Conservation (phyloP, 805 yeast genomes). For the Priceomyces haplophilus region DNA sequence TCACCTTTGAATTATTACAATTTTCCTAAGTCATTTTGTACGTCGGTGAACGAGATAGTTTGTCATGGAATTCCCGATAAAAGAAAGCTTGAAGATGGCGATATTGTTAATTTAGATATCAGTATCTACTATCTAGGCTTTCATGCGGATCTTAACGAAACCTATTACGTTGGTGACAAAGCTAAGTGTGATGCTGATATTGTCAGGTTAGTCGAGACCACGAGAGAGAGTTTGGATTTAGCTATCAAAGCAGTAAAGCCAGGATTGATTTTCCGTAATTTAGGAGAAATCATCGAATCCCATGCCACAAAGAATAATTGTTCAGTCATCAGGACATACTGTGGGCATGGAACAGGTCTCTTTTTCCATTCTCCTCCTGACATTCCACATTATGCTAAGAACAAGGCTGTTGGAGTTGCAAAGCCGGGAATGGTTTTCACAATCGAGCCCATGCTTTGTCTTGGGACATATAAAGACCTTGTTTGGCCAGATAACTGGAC, state of each 20-base stretch:
- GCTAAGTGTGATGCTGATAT: conserved; percentile 74
- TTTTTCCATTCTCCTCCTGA: conserved; percentile 91
- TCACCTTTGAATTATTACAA: conserved; percentile 93
- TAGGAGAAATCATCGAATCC: conserved; percentile 85
- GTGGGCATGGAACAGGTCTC: conserved; percentile 90
- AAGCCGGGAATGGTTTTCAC: conserved; percentile 97
- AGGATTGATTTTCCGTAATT: conserved; percentile 79
- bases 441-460: conserved; percentile 93
- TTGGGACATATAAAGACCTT: conserved; percentile 75
- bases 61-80: conserved; percentile 98
- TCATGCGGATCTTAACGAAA: conserved; percentile 94
- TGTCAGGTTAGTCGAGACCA: conserved; percentile 83
- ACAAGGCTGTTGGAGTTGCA: conserved; percentile 90
- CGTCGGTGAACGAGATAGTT: conserved; percentile 90
- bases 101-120: conserved; percentile 88
- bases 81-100: conserved; percentile 85
- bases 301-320: conserved; percentile 77
- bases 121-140: conserved; percentile 81
- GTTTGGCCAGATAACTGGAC: conserved; percentile 99
- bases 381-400: conserved; percentile 90
- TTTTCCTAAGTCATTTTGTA: conserved; percentile 89
- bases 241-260: conserved; percentile 89
- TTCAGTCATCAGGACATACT: conserved; percentile 84
- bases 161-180: conserved; percentile 92
- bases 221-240: conserved; percentile 80